Base-by-base conservation (phyloP, 129 eudicot species). In the Tagetes erecta region DNA sequence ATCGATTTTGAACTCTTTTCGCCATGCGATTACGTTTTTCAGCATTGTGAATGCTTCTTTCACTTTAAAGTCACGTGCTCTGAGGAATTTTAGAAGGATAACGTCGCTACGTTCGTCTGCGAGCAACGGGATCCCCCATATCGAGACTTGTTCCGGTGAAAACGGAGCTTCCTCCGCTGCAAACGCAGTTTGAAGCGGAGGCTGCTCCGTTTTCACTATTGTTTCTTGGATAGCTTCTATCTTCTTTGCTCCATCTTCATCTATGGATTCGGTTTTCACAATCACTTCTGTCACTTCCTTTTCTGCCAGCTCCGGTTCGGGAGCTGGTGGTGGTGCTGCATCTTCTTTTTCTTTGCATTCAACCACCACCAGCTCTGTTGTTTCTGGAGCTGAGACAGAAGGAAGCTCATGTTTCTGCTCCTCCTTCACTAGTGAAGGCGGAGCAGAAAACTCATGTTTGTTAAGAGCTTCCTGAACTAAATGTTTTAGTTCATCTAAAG, bases 161-260 rank as follows among this genome's bases (percentile, higher is more conserved):
- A 80, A 38, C 0, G 87, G 95, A 2, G 84, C 65, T 5, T 73
- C 78, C 30, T 73, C 80, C 36, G 67, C 33, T 52, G 73, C 82
- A 36, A 67, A 76, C 74, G 80, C 76, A 77, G 49, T 38, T 8
- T 68, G 81, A 11, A 50, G 74, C 14, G 80, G 71, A 11, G 83
- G 59, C 12, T 73, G 20, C 70, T 53, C 78, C 8, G 65, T 73
- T 47, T 67, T 40, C 10, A 89, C 83, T 11, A 90, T 85, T 5
- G 96, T 90, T 70, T 90, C 96, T 52, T 87, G 82, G 31, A 90
- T 87, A 11, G 86, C 92, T 82, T 90, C 93, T 11, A 83, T 89
- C 30, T 86, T 84, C 45, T 80, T 80, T 0, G 85, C 87, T 13
- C 82, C 84, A 63, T 81, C 87, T 34, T 88, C 89, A 4, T 81